Conservation (phyloP, 495 filamentous ascomycete genomes). For the Aspergillus sparsus region DNA sequence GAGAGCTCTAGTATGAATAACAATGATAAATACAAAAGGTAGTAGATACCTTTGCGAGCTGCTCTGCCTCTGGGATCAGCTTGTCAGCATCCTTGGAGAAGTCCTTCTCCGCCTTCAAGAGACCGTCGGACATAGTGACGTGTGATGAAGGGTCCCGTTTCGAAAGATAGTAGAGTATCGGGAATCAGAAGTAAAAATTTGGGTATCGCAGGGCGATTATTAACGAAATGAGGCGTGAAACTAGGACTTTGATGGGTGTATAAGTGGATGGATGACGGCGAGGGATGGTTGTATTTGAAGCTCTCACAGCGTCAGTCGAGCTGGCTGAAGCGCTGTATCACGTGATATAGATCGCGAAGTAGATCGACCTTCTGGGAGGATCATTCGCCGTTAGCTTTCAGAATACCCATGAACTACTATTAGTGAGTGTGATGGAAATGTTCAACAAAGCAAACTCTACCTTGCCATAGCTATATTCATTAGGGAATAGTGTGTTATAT, state of each 20-base stretch:
- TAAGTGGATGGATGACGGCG: slow-evolving; percentile 13
- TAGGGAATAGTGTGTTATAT: too few relatives aligned
- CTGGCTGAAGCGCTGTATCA: slow-evolving; percentile 38
- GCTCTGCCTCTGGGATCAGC: slow-evolving; percentile 83
- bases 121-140: slow-evolving; percentile 60
- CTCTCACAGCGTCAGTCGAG: slow-evolving; percentile 23
- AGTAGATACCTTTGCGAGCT: slow-evolving; percentile 73
- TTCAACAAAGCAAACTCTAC: too few relatives aligned
- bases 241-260: slow-evolving; percentile 13
- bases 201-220: neutral
- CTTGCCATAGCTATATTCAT: too few relatives aligned
- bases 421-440: too few relatives aligned
- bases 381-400: too few relatives aligned
- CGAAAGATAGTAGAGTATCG: neutral
- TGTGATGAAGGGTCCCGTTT: slow-evolving; percentile 21
- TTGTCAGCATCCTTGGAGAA: slow-evolving; percentile 90
- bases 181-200: neutral
- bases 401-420: too few relatives aligned
- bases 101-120: slow-evolving; percentile 71
- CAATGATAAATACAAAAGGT: neutral
- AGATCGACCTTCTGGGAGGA: too few relatives aligned
- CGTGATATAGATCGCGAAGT: slow-evolving; percentile 24
- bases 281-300: slow-evolving; percentile 26
- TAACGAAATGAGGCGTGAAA: neutral
- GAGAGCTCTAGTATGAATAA: neutral